A percentile compares a stretch with the other conserved stretches of the same genome.
Evolutionary conservation across 495 filamentous ascomycete species (phyloP).

Genomic region (Penicilliopsis zonata): DNA sequence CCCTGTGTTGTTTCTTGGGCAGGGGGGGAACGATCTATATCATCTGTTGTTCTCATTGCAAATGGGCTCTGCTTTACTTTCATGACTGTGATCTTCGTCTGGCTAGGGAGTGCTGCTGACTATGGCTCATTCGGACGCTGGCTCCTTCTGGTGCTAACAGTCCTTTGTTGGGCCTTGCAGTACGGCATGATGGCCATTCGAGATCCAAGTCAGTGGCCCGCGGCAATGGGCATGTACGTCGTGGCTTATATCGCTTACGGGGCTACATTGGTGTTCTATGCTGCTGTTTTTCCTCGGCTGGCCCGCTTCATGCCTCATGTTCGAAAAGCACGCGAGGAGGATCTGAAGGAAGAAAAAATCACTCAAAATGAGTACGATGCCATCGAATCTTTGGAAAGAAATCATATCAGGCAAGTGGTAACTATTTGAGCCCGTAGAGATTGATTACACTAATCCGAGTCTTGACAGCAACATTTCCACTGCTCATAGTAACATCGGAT

Average conservation of each 20-base stretch:
- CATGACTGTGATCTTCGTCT: constrained; percentile 38
- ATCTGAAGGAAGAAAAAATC: constrained; percentile 30
- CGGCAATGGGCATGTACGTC: constrained; percentile 36
- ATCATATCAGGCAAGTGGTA: constrained; percentile 29
- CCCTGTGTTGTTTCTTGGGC: constrained; percentile 36
- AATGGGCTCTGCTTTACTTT: constrained; percentile 39
- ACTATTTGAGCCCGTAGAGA: too few species aligned
- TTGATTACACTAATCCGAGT: too few species aligned
- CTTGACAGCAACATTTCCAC: constrained; percentile 34
- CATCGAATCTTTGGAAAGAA: constrained; percentile 35
- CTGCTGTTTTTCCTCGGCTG: constrained; percentile 34
- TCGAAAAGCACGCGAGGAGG: constrained; percentile 32
- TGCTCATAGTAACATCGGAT: constrained; percentile 40
- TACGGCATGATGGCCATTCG: constrained; percentile 34
- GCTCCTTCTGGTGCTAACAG: constrained; percentile 32
- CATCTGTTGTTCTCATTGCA: constrained; percentile 35
- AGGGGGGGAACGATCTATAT: constrained; percentile 28
- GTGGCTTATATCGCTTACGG: constrained; percentile 36
- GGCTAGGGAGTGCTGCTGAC: constrained; percentile 36
- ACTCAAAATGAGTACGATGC: constrained; percentile 29
- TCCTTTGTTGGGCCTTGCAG: constrained; percentile 36
- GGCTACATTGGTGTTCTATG: constrained; percentile 36
- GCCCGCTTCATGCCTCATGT: constrained; percentile 37
- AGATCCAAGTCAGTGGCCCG: constrained; percentile 32
- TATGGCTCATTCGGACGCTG: constrained; percentile 38